phyloP scores from a whole-genome alignment of 345 rosid species.

The Eucalyptus shirleyi region DNA sequence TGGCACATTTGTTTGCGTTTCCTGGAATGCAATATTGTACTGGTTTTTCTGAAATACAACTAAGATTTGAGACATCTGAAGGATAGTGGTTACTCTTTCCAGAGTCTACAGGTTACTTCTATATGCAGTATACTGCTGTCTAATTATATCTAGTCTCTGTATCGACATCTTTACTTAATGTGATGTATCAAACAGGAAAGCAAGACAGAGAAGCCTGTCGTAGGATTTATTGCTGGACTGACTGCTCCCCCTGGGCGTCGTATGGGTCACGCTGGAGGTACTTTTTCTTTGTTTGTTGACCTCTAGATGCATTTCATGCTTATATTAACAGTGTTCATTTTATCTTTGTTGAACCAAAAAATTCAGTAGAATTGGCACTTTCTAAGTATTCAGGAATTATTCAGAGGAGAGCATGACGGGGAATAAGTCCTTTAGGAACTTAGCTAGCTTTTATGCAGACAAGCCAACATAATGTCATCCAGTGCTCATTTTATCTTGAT shows the following conservation, averaged over 20 bases:
- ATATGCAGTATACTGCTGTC: background rate
- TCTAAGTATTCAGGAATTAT: background rate
- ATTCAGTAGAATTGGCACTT: background rate
- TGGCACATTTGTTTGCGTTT: background rate
- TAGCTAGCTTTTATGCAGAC: background rate
- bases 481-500: background rate
- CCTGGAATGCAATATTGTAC: background rate
- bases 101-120: background rate
- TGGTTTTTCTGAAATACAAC: background rate
- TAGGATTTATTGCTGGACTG: constrained; percentile 94
- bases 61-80: background rate
- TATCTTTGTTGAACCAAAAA: background rate
- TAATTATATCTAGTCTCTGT: background rate
- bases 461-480: background rate
- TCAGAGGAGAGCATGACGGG: background rate
- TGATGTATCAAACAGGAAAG: constrained; percentile 55
- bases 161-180: background rate
- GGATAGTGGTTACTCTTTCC: background rate
- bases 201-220: constrained; percentile 84
- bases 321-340: background rate
- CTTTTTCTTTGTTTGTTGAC: background rate
- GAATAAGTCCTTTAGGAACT: background rate
- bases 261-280: constrained; percentile 99
- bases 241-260: constrained; percentile 99
- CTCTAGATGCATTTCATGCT: background rate